phyloP scores from a whole-genome alignment of 805 yeast genomes.

The Soucietia sequanensis region DNA sequence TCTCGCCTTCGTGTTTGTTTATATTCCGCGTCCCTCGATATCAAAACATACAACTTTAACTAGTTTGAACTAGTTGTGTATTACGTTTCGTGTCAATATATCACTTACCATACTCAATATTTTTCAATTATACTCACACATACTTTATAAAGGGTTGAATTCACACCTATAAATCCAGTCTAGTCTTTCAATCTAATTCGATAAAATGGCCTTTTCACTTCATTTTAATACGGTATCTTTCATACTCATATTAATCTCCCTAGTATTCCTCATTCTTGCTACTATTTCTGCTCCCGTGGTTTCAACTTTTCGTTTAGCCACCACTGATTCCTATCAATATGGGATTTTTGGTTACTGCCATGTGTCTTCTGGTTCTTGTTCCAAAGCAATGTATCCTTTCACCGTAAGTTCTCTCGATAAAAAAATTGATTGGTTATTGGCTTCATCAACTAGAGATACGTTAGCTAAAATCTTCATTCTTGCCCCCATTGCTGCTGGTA shows the following conservation, averaged over 20 bases:
- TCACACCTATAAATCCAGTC: too few relatives aligned
- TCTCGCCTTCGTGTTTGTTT: too few relatives aligned
- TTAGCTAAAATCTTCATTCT: constrained; percentile 57
- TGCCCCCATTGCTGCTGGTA: constrained; percentile 65
- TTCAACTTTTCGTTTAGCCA: constrained; percentile 46
- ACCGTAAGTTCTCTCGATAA: constrained; percentile 27
- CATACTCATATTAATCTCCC: constrained; percentile 47
- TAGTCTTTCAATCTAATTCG: too few relatives aligned
- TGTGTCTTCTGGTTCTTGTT: constrained; percentile 32
- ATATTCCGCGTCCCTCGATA: too few relatives aligned
- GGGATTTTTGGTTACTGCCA: constrained; percentile 71
- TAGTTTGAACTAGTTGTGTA: too few relatives aligned
- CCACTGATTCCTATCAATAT: constrained; percentile 44
- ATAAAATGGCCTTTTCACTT: constrained; percentile 1
- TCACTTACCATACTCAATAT: too few relatives aligned
- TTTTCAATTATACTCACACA: too few relatives aligned
- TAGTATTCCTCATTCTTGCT: constrained; percentile 63
- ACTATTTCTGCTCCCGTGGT: constrained; percentile 63
- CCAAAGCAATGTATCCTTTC: constrained; percentile 47
- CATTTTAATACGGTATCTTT: constrained; percentile 15
- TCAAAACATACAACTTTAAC: too few relatives aligned
- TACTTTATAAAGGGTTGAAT: too few relatives aligned
- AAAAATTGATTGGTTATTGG: constrained; percentile 49
- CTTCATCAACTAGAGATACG: constrained; percentile 43
- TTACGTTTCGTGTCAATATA: too few relatives aligned